Evolutionary conservation across 164 flowering plant species (phyloP), one percentile per base, ranked within the genome.

Genomic region (Vitis rotundifolia): DNA sequence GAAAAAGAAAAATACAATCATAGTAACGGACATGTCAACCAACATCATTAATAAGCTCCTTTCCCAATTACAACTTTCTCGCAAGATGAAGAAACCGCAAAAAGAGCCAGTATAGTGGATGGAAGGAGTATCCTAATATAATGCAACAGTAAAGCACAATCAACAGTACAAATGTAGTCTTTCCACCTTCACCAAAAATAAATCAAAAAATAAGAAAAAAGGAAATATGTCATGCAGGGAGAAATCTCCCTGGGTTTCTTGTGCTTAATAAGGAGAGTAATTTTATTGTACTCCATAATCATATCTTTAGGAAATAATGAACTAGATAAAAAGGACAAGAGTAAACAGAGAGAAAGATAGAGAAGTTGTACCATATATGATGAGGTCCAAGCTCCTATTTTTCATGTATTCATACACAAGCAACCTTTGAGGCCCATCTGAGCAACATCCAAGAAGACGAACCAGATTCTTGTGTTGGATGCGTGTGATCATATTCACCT

Each of bases 381-480:
- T 76, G 70, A 52, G 76, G 75, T 90, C 95, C 65, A 87, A 81
- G 73, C 95, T 90, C 71, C 83, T 67, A 28, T 90, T 90, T 80
- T 86, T 82, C 91, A 90, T 83, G 82, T 83, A 90, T 59, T 90
- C 91, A 19, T 90, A 90, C 13, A 87, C 89, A 6, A 90, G 88
- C 2, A 87, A 75, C 51, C 92, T 73, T 59, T 90, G 88, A 49
- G 79, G 69, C 19, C 92, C 91, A 68, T 88, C 89, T 0, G 90
- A 83, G 82, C 95, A 90, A 65, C 92, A 88, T 15, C 95, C 95
- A 15, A 90, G 71, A 70, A 90, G 91, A 50, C 91, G 84, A 68
- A 90, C 90, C 59, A 90, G 80, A 71, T 90, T 90, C 84, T 87
- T 90, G 79, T 88, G 92, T 68, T 88, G 92, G 59, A 88, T 88